phyloP scores from a whole-genome alignment of 2,329 filamentous ascomycete genomes.

The Aureobasidium sp. region DNA sequence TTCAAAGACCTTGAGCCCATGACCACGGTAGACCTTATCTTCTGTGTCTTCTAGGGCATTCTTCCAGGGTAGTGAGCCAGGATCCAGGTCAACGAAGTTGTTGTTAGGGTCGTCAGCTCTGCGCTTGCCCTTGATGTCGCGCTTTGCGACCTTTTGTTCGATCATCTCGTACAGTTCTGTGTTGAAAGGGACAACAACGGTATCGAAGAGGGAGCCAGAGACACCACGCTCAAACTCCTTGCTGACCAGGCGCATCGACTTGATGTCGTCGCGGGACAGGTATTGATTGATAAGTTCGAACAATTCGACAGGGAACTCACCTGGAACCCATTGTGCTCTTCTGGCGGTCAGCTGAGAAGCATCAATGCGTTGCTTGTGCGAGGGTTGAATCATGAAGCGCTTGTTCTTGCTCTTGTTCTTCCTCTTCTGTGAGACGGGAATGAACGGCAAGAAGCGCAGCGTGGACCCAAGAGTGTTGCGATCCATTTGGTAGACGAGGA shows the following conservation, averaged over 20 bases:
- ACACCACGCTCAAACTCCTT: constrained; percentile 53
- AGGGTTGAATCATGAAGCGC: constrained; percentile 7
- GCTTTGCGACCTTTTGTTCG: constrained; percentile 28
- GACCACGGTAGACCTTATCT: constrained; percentile 45
- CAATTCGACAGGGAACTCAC: constrained; percentile 52
- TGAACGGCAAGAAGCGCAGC: constrained; percentile 1
- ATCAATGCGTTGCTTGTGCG: constrained; percentile 9
- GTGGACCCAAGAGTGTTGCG: not conserved
- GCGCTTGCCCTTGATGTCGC: constrained; percentile 31
- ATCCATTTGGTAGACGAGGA: constrained; percentile 1
- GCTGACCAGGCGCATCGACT: constrained; percentile 55
- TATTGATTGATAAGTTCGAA: constrained; percentile 51
- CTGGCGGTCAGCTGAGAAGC: not conserved
- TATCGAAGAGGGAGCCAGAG: constrained; percentile 52
- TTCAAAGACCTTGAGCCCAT: constrained; percentile 55
- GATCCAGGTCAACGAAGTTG: constrained; percentile 21
- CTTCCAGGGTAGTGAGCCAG: constrained; percentile 32
- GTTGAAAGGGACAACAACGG: constrained; percentile 59
- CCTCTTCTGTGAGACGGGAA: not conserved
- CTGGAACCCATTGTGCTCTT: constrained; percentile 12
- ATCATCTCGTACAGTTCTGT: constrained; percentile 55
- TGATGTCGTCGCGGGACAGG: constrained; percentile 52
- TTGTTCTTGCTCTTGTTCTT: not conserved
- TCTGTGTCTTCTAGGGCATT: constrained; percentile 32
- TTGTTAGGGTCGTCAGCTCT: constrained; percentile 19